Conservation (phyloP, 352 stramenopile species). For the Pythium guiyangense region DNA sequence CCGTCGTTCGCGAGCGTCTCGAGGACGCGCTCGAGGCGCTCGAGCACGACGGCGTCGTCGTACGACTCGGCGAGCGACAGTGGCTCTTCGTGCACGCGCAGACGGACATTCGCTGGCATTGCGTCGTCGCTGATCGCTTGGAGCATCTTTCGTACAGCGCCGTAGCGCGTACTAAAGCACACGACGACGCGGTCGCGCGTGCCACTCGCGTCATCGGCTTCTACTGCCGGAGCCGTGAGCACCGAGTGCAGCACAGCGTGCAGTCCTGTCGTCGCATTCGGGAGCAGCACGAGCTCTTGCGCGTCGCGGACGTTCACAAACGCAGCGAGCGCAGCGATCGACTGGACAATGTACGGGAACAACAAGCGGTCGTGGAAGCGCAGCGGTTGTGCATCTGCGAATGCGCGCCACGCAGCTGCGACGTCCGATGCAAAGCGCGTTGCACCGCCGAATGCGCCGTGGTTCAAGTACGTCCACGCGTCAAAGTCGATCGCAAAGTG, state of each 20-base stretch:
- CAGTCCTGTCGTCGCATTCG: slow-evolving; percentile 88
- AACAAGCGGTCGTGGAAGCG: slow-evolving; percentile 91
- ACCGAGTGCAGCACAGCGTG: slow-evolving; percentile 80
- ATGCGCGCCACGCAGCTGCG: slow-evolving; percentile 66
- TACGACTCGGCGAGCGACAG: slow-evolving; percentile 61
- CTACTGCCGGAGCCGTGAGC: slow-evolving; percentile 7
- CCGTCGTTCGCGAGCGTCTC: slow-evolving; percentile 22
- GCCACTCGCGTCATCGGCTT: neutral
- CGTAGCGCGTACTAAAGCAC: slow-evolving; percentile 86
- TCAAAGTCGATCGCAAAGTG: slow-evolving; percentile 55
- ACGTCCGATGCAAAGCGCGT: slow-evolving; percentile 62
- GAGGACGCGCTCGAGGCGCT: slow-evolving; percentile 29
- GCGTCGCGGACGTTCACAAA: slow-evolving; percentile 54
- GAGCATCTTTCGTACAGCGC: slow-evolving; percentile 92
- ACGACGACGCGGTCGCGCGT: slow-evolving; percentile 38
- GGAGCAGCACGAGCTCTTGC: slow-evolving; percentile 69
- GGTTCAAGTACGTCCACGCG: slow-evolving; percentile 92
- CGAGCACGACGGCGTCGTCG: slow-evolving; percentile 46
- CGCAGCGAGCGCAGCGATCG: slow-evolving; percentile 65
- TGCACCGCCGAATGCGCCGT: slow-evolving; percentile 90
- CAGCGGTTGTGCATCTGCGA: slow-evolving; percentile 88
- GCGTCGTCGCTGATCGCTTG: slow-evolving; percentile 23
- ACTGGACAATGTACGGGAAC: slow-evolving; percentile 84
- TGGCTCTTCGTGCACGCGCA: slow-evolving; percentile 52
- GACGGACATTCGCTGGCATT: neutral